Conservation (phyloP, 2,329 filamentous ascomycete species). For the Triangularia verruculosa region DNA sequence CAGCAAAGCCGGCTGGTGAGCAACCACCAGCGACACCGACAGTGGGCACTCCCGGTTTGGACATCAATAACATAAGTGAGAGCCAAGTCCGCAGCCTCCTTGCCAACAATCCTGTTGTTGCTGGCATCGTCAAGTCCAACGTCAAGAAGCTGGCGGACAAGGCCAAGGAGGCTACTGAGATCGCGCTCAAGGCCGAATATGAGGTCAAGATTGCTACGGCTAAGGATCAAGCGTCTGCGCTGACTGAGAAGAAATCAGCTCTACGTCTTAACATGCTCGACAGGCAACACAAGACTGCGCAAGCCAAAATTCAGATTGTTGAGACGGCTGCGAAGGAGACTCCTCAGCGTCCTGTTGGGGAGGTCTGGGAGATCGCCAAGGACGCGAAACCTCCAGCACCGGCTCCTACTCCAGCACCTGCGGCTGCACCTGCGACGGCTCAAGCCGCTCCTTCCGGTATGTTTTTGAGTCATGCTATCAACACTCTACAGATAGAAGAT, state of each 20-base stretch:
- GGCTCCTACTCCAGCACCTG: conserved; percentile 7
- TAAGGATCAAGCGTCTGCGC: conserved; percentile 62
- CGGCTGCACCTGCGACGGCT: conserved; percentile 1
- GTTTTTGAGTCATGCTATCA: not conserved
- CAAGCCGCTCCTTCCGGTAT: conserved; percentile 16
- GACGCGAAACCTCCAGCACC: conserved; percentile 45
- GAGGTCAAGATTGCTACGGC: conserved; percentile 54
- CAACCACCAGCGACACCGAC: conserved; percentile 37
- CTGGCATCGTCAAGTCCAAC: conserved; percentile 57
- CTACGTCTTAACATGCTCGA: conserved; percentile 77
- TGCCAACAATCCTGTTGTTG: conserved; percentile 54
- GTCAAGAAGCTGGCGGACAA: conserved; percentile 70
- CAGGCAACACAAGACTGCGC: conserved; percentile 60
- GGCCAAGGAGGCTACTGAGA: conserved; percentile 53
- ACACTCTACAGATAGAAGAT: not conserved
- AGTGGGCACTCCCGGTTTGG: conserved; percentile 35
- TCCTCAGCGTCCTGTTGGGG: conserved; percentile 74
- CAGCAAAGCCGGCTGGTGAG: conserved; percentile 24
- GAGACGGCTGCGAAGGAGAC: conserved; percentile 81
- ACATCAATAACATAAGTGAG: conserved; percentile 51
- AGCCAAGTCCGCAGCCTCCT: conserved; percentile 56
- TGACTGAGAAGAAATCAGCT: conserved; percentile 71
- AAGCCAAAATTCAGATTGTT: conserved; percentile 74
- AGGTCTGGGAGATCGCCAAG: conserved; percentile 84
- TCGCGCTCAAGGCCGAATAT: conserved; percentile 44